These are phyloP conservation scores for Saccharum officinarum DNA, from an alignment of 176 grass and related monocot species.

Conservation along the genomic window DNA sequence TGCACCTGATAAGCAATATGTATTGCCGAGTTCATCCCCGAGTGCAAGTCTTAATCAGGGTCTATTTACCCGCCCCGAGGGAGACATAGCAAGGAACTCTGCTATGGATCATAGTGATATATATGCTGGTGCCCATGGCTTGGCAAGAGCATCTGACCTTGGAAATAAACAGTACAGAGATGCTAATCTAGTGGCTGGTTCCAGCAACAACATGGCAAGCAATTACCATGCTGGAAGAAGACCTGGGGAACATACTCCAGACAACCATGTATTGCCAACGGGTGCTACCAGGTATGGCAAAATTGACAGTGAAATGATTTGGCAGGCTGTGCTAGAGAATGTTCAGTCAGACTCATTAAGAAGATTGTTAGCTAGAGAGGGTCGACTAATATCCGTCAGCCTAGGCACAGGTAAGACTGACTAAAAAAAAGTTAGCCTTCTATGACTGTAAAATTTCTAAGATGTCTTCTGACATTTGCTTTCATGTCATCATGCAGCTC, in stretches of 20 bases:
- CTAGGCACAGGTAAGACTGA: constrained; percentile 74
- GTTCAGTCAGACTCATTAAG: constrained; percentile 71
- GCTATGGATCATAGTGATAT: constrained; percentile 26
- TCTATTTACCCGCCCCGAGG: constrained; percentile 22
- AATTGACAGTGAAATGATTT: constrained; percentile 75
- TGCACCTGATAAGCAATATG: constrained; percentile 86
- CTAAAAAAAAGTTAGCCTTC: background rate
- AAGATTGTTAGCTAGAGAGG: constrained; percentile 81
- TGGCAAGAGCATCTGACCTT: constrained; percentile 24
- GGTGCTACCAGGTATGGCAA: constrained; percentile 43
- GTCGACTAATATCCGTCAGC: constrained; percentile 65
- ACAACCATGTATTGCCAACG: constrained; percentile 30
- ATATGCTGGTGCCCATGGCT: constrained; percentile 26
- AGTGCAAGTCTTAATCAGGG: constrained; percentile 52
- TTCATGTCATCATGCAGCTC: constrained; percentile 54
- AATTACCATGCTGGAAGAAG: constrained; percentile 33
- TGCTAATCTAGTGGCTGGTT: constrained; percentile 27
- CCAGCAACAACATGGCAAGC: constrained; percentile 17
- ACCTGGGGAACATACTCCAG: constrained; percentile 39
- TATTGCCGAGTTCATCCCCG: constrained; percentile 69
- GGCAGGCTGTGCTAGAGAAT: constrained; percentile 76
- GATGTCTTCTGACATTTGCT: constrained; percentile 23
- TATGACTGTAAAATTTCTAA: constrained; percentile 9
- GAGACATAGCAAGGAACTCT: constrained; percentile 35
- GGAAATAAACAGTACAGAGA: constrained; percentile 23